phyloP scores from a whole-genome alignment of 2,329 filamentous ascomycete genomes.

The Cordyceps fumosorosea region DNA sequence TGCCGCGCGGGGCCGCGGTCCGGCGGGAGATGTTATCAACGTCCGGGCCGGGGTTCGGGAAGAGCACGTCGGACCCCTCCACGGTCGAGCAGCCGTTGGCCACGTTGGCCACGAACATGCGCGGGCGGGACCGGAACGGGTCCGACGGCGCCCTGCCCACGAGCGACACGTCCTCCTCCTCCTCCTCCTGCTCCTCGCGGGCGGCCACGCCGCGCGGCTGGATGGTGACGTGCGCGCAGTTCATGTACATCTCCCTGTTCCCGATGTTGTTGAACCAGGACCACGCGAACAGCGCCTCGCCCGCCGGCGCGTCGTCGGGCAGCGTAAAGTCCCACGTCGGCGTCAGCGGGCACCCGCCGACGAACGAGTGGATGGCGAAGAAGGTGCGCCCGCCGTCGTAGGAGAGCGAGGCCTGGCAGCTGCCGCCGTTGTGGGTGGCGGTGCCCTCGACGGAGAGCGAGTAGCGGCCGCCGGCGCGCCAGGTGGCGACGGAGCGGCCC shows the following conservation, averaged over 20 bases:
- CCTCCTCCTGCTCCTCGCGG: background rate
- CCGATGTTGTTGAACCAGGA: conserved; percentile 69
- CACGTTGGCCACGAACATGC: conserved; percentile 61
- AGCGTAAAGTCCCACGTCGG: conserved; percentile 57
- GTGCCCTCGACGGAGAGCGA: conserved; percentile 53
- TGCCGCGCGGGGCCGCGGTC: conserved; percentile 9
- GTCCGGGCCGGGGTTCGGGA: conserved; percentile 52
- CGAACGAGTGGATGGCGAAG: conserved; percentile 50
- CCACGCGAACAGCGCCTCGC: conserved; percentile 53
- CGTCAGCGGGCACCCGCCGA: conserved; percentile 39
- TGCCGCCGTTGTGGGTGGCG: conserved; percentile 57
- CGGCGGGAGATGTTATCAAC: conserved; percentile 21
- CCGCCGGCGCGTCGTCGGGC: conserved; percentile 48
- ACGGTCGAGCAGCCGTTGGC: conserved; percentile 47
- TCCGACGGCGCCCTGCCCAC: conserved; percentile 10
- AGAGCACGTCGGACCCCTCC: conserved; percentile 47
- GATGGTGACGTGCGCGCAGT: conserved; percentile 55
- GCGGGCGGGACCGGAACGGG: conserved; percentile 30
- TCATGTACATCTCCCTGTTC: conserved; percentile 73
- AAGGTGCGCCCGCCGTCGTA: conserved; percentile 62
- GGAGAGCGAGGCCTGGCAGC: conserved; percentile 64
- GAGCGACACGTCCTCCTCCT: background rate
- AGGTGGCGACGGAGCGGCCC: conserved; percentile 50
- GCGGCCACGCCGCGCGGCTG: background rate
- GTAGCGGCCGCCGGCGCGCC: conserved; percentile 51